Percentiles rank a stretch among this genome's conserved stretches.
These are phyloP conservation scores for Westerdykella sp. DNA, from an alignment of 2,329 filamentous ascomycete species.

Conservation along the genomic window DNA sequence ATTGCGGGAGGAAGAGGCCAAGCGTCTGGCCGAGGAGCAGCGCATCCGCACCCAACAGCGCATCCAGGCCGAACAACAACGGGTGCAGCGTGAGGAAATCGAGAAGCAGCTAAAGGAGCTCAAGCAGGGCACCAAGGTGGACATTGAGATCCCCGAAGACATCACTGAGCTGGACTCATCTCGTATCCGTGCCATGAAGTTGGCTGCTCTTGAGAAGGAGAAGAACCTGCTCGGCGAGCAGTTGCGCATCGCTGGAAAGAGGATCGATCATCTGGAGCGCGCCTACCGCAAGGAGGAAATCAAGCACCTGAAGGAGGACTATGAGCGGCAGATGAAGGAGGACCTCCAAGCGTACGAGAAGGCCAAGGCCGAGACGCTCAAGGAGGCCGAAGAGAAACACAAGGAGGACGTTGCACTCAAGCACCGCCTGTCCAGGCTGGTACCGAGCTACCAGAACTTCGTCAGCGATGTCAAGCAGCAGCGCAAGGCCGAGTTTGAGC, in stretches of 20 bases:
- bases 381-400: slow-evolving; percentile 80
- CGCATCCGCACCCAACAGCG: slow-evolving; percentile 85
- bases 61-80: slow-evolving; percentile 54
- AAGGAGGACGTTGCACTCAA: slow-evolving; percentile 88
- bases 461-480: slow-evolving; percentile 75
- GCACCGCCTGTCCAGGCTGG: slow-evolving; percentile 79
- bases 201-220: slow-evolving; percentile 92
- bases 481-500: slow-evolving; percentile 92
- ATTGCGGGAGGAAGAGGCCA: slow-evolving; percentile 80
- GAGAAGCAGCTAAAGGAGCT: slow-evolving; percentile 93
- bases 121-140: slow-evolving; percentile 82
- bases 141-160: slow-evolving; percentile 75
- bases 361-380: slow-evolving; percentile 68
- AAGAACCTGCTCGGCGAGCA: slow-evolving; percentile 94
- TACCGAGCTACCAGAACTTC: slow-evolving; percentile 80
- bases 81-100: slow-evolving; percentile 46
- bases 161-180: slow-evolving; percentile 56
- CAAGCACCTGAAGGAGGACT: slow-evolving; percentile 85
- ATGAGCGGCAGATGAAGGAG: slow-evolving; percentile 69
- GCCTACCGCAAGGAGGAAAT: slow-evolving; percentile 92
- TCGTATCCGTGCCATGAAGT: slow-evolving; percentile 86
- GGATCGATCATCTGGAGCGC: slow-evolving; percentile 93
- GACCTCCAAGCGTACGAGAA: slow-evolving; percentile 77
- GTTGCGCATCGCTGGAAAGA: slow-evolving; percentile 85
- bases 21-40: slow-evolving; percentile 86